These are phyloP conservation scores for Anthostomella pinea DNA, from an alignment of 2,329 filamentous ascomycete genomes.

Conservation along the genomic window DNA sequence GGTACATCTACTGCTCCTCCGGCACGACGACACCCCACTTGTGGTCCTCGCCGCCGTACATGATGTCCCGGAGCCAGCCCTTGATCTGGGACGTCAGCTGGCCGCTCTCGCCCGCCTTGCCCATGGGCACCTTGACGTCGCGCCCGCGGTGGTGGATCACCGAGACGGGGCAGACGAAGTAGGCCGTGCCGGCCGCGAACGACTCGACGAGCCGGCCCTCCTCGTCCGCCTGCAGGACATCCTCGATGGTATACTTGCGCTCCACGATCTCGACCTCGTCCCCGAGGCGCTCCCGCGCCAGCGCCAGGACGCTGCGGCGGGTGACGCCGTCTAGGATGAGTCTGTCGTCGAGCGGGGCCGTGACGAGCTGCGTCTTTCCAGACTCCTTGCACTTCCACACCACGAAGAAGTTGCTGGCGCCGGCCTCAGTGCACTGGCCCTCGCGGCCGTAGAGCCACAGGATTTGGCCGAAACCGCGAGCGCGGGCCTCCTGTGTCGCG, in stretches of 20 bases:
- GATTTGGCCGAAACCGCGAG: conserved; percentile 78
- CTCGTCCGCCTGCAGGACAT: conserved; percentile 67
- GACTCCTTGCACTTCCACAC: conserved; percentile 68
- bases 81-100: conserved; percentile 62
- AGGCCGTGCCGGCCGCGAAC: conserved; percentile 85
- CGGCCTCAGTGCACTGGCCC: conserved; percentile 81
- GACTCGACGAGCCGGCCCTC: conserved; percentile 80
- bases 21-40: conserved; percentile 67
- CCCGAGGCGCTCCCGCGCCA: conserved; percentile 62
- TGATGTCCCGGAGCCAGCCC: conserved; percentile 67
- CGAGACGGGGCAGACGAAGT: conserved; percentile 67
- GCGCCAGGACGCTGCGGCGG: conserved; percentile 73
- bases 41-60: conserved; percentile 68
- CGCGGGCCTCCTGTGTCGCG: conserved; percentile 71
- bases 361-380: conserved; percentile 70
- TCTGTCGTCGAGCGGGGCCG: conserved; percentile 76
- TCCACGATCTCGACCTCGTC: conserved; percentile 70
- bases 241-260: conserved; percentile 76
- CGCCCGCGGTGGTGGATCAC: conserved; percentile 65
- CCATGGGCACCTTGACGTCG: conserved; percentile 62
- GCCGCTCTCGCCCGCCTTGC: conserved; percentile 49
- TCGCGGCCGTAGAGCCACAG: conserved; percentile 87
- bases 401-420: conserved; percentile 89
- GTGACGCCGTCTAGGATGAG: conserved; percentile 88
- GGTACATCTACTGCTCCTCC: conserved; percentile 44